Evolutionary conservation across 495 filamentous ascomycete genomes (phyloP).

Genomic region (Bombardia bombarda): DNA sequence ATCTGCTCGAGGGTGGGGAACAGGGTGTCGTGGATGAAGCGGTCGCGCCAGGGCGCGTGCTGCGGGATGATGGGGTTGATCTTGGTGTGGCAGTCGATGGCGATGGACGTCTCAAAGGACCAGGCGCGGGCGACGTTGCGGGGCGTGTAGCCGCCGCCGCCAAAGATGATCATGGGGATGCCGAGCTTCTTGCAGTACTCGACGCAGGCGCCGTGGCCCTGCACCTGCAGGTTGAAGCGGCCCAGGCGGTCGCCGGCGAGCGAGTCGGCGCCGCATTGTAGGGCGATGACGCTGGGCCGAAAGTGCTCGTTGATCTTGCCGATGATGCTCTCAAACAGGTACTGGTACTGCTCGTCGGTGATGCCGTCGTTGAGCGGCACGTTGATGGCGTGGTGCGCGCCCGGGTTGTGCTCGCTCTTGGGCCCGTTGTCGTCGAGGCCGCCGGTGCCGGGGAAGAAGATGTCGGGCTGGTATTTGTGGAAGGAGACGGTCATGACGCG

Average conservation of each 20-base stretch:
- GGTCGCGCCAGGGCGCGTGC: conserved; percentile 67
- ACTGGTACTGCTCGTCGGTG: conserved; percentile 77
- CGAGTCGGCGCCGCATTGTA: conserved; percentile 95
- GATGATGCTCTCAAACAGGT: conserved; percentile 76
- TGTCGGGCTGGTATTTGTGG: conserved; percentile 84
- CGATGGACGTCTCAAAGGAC: conserved; percentile 92
- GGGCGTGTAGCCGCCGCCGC: conserved; percentile 95
- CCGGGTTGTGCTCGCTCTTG: conserved; percentile 72
- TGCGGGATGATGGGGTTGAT: conserved; percentile 67
- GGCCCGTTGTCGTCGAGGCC: conserved; percentile 86
- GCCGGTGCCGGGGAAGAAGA: conserved; percentile 95
- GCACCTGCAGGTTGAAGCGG: conserved; percentile 93
- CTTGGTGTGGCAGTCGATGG: conserved; percentile 61
- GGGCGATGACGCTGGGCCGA: conserved; percentile 77
- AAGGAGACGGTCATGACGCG: conserved; percentile 98
- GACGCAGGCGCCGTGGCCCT: conserved; percentile 87
- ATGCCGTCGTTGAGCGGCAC: conserved; percentile 94
- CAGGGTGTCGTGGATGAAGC: conserved; percentile 77
- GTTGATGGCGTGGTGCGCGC: conserved; percentile 92
- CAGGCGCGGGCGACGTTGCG: conserved; percentile 93
- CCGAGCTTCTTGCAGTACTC: conserved; percentile 71
- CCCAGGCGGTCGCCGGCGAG: conserved; percentile 89
- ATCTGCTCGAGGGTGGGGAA: conserved; percentile 70
- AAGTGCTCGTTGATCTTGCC: conserved; percentile 67
- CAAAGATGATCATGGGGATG: conserved; percentile 79